Evolutionary conservation across 2,329 filamentous ascomycete genomes (phyloP), one percentile per base, ranked within the genome.

Genomic region (Tolypocladium paradoxum): DNA sequence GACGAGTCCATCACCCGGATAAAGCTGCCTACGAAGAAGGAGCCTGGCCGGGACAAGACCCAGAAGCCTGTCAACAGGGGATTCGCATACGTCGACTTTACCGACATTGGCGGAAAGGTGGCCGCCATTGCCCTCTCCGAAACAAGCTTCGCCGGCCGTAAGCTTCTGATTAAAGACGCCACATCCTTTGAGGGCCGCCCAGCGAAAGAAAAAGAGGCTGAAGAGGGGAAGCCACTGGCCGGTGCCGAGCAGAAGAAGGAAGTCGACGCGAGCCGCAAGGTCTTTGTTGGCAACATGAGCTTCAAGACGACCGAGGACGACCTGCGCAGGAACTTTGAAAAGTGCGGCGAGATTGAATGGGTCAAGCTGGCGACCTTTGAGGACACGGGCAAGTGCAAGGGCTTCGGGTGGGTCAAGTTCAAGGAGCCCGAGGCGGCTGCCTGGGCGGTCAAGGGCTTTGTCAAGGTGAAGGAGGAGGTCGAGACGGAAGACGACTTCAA

Each of bases 331-430:
- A 89, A 96, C 65, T 97, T 96, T 68, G 78, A 79, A 49, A 88
- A 85, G 67, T 97, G 92, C 66, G 93, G 93, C 50, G 77, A 85
- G 57, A 82, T 97, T 56, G 82, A 85, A 51, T 88, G 88, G 73
- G 80, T 90, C 58, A 92, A 95, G 71, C 76, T 97, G 60, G 93
- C 93, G 3, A 96, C 91, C 0, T 99, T 99, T 65, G 89, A 97
- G 69, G 95, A 99, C 68, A 86, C 86, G 22, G 93, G 93, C 45
- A 99, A 97, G 73, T 99, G 93, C 76, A 97, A 97, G 73, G 95
- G 93, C 20, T 99, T 87, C 71, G 93, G 86, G 6, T 99, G 93
- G 91, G 83, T 99, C 56, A 88, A 88, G 56, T 99, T 97, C 70
- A 84, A 85, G 65, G 84, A 90, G 50, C 65, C 91, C 12, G 83